Base-by-base conservation (phyloP, 345 rosid species). In the Brassica rapa region DNA sequence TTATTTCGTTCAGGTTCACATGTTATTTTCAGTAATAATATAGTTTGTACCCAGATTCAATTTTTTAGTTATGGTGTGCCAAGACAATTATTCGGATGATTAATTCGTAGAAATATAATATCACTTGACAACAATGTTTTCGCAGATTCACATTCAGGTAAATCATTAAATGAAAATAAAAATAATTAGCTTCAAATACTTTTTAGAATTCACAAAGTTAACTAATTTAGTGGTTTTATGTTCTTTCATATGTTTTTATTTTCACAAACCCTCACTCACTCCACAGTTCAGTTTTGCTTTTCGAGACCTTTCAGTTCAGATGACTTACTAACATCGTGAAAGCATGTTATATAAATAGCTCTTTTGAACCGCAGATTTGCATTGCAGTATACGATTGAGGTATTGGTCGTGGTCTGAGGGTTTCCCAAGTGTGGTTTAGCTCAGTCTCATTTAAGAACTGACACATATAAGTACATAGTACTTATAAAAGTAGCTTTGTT, bases 1-100 rank as follows among this genome's bases (percentile, higher is more conserved):
- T 4, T 76, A 46, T 32, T 43, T 69, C 68, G 53, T 14, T 9
- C 74, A 46, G 14, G 61, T 68, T 49, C 80, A 60, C 56, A 61
- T 69, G 43, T n/a, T n/a, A n/a, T 51, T 51, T 51, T 51, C 56
- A 53, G 3, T 23, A n/a, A n/a, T n/a, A 46, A 43, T 6, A 67
- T 67, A 14, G 23, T 41, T 21, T 23, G 46, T 64, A 35, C 3
- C 46, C 2, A 5, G 16, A 14, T 51, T 15, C 6, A 51, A 62
- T 60, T 60, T 37, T 37, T 7, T 15, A 64, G 21, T 4, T 71
- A 5, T 37, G 15, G 15, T 37, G 53, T 35, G 19, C 49, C 49
- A 64, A 37, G 23, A 7, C 49, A 33, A 6, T 16, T 9, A 64
- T 35, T 16, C 46, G 9, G 15, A 7, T 8, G 8, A 30, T 8